phyloP scores from a whole-genome alignment of 1,139 yeast genomes.

The Zygotorulaspora mrakii region DNA sequence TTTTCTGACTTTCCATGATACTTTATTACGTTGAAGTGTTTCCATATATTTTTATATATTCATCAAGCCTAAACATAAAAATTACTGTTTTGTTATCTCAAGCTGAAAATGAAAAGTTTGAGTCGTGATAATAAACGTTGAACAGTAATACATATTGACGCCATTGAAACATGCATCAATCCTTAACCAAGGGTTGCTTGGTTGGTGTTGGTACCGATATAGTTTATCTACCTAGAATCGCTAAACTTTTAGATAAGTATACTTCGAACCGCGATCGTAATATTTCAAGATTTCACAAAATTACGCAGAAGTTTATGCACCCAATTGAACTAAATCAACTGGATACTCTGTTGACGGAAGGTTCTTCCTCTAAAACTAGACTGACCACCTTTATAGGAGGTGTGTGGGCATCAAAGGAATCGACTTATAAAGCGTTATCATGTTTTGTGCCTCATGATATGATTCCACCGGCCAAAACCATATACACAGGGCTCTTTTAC shows the following conservation, averaged over 20 bases:
- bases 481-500: conserved; percentile 29
- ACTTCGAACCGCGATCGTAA: conserved; percentile 7
- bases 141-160: too few relatives aligned
- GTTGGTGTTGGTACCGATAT: conserved; percentile 35
- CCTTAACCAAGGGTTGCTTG: conserved; percentile 8
- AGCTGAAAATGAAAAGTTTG: not conserved
- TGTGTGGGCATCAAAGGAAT: conserved; percentile 36
- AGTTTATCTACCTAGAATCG: conserved; percentile 31
- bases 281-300: conserved; percentile 11
- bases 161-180: too few relatives aligned
- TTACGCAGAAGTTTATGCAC: conserved; percentile 33
- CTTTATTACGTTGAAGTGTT: too few relatives aligned
- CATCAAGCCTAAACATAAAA: not conserved
- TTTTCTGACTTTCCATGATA: conserved; percentile 16
- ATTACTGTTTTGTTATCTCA: not conserved
- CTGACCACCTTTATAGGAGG: conserved; percentile 28
- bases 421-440: conserved; percentile 27
- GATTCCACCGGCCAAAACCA: conserved; percentile 30
- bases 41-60: too few relatives aligned
- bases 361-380: not conserved
- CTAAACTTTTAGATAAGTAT: conserved; percentile 20
- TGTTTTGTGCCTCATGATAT: conserved; percentile 14
- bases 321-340: conserved; percentile 15
- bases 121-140: too few relatives aligned
- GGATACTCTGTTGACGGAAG: conserved; percentile 2